Base-by-base conservation (phyloP, 495 filamentous ascomycete genomes). In the Hapsidospora chrysogenum region DNA sequence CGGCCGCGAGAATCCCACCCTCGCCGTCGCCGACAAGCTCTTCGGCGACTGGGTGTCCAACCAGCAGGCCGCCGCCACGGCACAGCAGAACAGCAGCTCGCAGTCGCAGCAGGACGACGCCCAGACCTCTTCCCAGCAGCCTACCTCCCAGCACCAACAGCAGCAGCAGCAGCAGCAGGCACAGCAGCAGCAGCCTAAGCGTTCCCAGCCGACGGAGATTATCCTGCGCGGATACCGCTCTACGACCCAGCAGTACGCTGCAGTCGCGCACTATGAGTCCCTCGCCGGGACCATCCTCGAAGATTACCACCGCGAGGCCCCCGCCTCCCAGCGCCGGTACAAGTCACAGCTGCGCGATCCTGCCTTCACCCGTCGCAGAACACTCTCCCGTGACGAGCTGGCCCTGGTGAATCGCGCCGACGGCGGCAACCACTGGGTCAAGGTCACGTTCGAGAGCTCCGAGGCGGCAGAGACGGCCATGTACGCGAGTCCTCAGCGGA, bases 391-490 rank as follows among this genome's bases (percentile, higher is more conserved):
- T 17, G 68, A 72, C 22, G 82, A 87, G 43, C 74, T 80, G 41
- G 63, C 61, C 36, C 80, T 83, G 49, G 77, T 82, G 39, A 81
- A 79, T 54, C 66, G 61, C 31, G 80, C 78, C 41, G 74, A 74
- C 15, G 76, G 82, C 36, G 85, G 85, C 11, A 68, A 75, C 40
- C 72, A 85, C 57, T 94, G 85, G 85, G 81, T 94, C 44, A 93
- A 92, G 47, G 66, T 94, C 34, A 94, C 85, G 1, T 94, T 87
- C 43, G 82, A 92, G 54, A 84, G 79, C 4, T 64, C 72, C 21
- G 69, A 77, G 39, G 76, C 84, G 3, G 85, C 84, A 14, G 80
- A 85, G 32, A 64, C 72, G 23, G 85, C 84, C 16, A 60, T 75
- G 35, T 79, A 74, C 42, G 66, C 68, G 41, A 85, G 78, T 22